A percentile compares a stretch with the other conserved stretches of the same genome.
These are phyloP conservation scores for Scenedesmus sp. DNA, from an alignment of 163 green algal species.

Conservation along the genomic window DNA sequence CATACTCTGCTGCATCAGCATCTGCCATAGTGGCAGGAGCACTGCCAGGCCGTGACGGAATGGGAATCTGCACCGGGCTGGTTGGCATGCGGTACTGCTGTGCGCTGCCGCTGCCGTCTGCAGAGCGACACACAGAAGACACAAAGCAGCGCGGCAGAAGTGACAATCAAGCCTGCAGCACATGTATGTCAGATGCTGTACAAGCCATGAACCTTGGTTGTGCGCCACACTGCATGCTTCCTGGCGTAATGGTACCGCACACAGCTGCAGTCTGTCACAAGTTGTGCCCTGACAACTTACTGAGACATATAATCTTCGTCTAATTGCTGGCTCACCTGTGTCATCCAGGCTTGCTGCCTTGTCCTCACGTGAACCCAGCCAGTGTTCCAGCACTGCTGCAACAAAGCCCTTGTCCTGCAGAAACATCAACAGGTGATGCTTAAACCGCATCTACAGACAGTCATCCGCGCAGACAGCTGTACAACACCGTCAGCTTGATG, in stretches of 20 bases:
- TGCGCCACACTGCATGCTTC: neutral
- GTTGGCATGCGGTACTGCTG: conserved; percentile 27
- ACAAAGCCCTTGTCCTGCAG: conserved; percentile 46
- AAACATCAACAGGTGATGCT: neutral
- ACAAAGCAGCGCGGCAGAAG: neutral
- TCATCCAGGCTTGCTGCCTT: neutral
- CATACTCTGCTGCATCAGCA: neutral
- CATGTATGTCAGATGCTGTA: neutral
- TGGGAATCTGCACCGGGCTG: conserved; percentile 32
- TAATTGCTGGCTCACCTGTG: neutral
- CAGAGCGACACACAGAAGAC: neutral
- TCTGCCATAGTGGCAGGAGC: neutral
- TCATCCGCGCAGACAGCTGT: neutral
- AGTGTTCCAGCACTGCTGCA: conserved; percentile 32
- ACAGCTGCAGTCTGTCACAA: neutral
- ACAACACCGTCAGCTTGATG: neutral
- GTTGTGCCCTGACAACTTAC: neutral
- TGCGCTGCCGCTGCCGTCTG: neutral
- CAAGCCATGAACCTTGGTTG: neutral
- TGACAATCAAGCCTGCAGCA: neutral
- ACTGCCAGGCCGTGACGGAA: conserved; percentile 3
- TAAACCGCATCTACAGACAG: neutral
- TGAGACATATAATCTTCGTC: no score
- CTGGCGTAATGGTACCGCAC: no score
- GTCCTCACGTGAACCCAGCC: conserved; percentile 23